These are phyloP conservation scores for Fusarium sp. DNA, from an alignment of 2,329 filamentous ascomycete species.

Conservation along the genomic window DNA sequence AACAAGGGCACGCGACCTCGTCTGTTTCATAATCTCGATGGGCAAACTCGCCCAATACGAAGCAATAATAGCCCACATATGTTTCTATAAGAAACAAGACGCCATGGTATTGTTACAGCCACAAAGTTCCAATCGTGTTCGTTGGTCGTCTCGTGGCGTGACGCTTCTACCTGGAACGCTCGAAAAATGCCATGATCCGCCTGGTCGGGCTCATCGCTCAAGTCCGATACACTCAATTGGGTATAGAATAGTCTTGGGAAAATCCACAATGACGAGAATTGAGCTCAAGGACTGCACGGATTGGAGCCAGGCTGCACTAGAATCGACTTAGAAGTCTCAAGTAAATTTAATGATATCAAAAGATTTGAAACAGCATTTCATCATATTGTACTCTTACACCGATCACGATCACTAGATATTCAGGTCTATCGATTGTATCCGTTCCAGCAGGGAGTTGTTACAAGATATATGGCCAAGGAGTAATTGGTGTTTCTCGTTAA, in stretches of 20 bases:
- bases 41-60: slow-evolving; percentile 4
- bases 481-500: slow-evolving; percentile 1
- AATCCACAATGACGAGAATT: slow-evolving; percentile 2
- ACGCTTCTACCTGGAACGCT: slow-evolving; percentile 9
- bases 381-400: not conserved
- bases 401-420: not conserved
- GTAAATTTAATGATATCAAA: not conserved
- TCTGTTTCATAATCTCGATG: slow-evolving; percentile 26
- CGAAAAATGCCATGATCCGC: slow-evolving; percentile 7
- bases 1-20: slow-evolving; percentile 13
- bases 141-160: slow-evolving; percentile 15
- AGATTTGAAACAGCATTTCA: not conserved
- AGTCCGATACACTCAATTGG: slow-evolving; percentile 5
- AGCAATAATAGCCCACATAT: not conserved
- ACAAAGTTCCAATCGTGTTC: slow-evolving; percentile 12
- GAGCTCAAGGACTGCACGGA: not conserved
- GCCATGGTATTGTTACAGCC: slow-evolving; percentile 4
- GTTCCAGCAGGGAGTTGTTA: slow-evolving; percentile 12
- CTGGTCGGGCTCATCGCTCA: slow-evolving; percentile 6
- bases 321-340: slow-evolving; percentile 1
- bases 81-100: not conserved
- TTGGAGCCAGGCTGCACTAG: slow-evolving; percentile 3
- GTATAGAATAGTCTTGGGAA: slow-evolving; percentile 7
- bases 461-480: not conserved
- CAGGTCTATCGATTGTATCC: not conserved